Conservation (phyloP, 768 basidiomycete genomes). For the Phylloporus sp. region DNA sequence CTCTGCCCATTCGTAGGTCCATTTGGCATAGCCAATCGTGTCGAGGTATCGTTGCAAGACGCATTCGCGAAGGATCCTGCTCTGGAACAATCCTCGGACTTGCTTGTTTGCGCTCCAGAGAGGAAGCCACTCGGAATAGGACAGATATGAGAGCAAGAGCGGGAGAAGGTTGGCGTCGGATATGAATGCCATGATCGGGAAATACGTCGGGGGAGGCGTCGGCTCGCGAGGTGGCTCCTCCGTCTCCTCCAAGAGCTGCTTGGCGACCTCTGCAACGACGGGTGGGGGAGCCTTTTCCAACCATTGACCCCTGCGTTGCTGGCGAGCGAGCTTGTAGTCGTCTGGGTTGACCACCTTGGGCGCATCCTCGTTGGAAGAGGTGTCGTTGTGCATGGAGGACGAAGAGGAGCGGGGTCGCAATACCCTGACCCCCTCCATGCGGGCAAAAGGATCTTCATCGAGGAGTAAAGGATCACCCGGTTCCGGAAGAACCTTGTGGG, state of each 20-base stretch:
- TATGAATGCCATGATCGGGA: constrained; percentile 58
- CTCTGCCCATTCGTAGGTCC: constrained; percentile 54
- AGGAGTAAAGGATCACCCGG: constrained; percentile 25
- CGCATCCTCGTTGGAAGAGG: constrained; percentile 2
- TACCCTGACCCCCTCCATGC: constrained; percentile 49
- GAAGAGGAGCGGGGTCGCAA: constrained; percentile 24
- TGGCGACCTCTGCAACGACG: constrained; percentile 31
- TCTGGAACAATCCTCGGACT: constrained; percentile 49
- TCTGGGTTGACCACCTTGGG: constrained; percentile 30
- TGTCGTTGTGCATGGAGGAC: neutral
- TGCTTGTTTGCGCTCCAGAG: constrained; percentile 56
- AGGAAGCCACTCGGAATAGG: constrained; percentile 71
- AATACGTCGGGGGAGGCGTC: constrained; percentile 30
- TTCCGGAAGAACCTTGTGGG: constrained; percentile 6
- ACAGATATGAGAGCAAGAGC: constrained; percentile 52
- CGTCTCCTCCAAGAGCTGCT: constrained; percentile 16
- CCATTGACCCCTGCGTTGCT: constrained; percentile 38
- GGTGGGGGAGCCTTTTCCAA: constrained; percentile 39
- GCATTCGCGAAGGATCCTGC: constrained; percentile 51
- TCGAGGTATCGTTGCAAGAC: constrained; percentile 66
- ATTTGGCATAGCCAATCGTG: constrained; percentile 69
- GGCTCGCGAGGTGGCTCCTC: constrained; percentile 18
- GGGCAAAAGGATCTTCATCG: constrained; percentile 48
- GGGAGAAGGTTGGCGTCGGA: constrained; percentile 49
- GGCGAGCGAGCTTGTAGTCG: constrained; percentile 39